Percentiles rank a stretch among this genome's conserved stretches.
phyloP scores from a whole-genome alignment of 1,284 basidiomycete species.

The Irpex sp. region DNA sequence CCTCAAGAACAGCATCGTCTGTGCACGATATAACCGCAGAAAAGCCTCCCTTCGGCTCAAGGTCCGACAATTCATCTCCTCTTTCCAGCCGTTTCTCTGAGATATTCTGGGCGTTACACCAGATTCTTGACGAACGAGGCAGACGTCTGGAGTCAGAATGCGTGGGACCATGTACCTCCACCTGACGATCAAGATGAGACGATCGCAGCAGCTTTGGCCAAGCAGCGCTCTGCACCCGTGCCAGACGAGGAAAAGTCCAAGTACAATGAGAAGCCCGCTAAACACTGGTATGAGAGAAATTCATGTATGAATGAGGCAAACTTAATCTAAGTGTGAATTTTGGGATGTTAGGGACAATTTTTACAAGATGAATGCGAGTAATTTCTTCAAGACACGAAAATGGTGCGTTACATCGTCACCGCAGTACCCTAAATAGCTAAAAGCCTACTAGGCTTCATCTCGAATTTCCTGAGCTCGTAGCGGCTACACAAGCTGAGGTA shows the following conservation, averaged over 20 bases:
- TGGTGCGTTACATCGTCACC: slow-evolving; percentile 51
- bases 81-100: not conserved
- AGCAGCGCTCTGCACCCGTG: slow-evolving; percentile 78
- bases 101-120: slow-evolving; percentile 4
- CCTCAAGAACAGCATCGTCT: slow-evolving; percentile 56
- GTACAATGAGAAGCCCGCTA: slow-evolving; percentile 81
- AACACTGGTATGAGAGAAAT: slow-evolving; percentile 63
- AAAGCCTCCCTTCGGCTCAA: slow-evolving; percentile 78
- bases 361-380: slow-evolving; percentile 85
- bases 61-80: slow-evolving; percentile 46
- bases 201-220: slow-evolving; percentile 74
- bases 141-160: slow-evolving; percentile 82
- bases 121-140: slow-evolving; percentile 72
- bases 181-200: slow-evolving; percentile 81
- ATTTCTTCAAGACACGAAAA: slow-evolving; percentile 94
- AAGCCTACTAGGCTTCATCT: slow-evolving; percentile 75
- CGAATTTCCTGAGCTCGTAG: slow-evolving; percentile 90
- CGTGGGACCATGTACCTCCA: slow-evolving; percentile 91
- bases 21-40: slow-evolving; percentile 66
- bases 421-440: not conserved
- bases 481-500: slow-evolving; percentile 76
- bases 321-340: slow-evolving; percentile 37
- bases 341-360: slow-evolving; percentile 83
- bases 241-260: slow-evolving; percentile 70
- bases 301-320: not conserved